phyloP scores from a whole-genome alignment of 768 basidiomycete genomes.

The Chalciporus chontae region DNA sequence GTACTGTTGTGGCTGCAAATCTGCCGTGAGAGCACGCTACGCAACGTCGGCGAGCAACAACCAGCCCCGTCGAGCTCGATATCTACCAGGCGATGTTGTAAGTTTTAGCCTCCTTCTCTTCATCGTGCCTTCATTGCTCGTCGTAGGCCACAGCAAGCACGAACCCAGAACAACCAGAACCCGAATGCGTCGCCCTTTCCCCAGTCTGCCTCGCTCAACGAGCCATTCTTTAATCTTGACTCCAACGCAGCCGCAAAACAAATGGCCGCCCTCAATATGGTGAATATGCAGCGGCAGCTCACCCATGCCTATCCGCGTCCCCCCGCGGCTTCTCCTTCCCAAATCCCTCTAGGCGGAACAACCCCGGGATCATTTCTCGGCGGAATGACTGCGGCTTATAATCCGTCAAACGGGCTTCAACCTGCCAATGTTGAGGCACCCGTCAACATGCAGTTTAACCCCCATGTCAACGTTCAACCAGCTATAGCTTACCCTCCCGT shows the following conservation, averaged over 20 bases:
- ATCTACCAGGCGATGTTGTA: slow-evolving; percentile 32
- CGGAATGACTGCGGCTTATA: slow-evolving; percentile 43
- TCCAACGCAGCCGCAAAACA: slow-evolving; percentile 70
- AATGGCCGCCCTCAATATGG: slow-evolving; percentile 73
- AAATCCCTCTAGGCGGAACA: slow-evolving; percentile 46
- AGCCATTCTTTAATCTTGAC: slow-evolving; percentile 55
- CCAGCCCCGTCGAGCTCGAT: slow-evolving; percentile 17
- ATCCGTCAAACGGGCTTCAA: slow-evolving; percentile 31
- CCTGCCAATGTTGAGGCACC: slow-evolving; percentile 40
- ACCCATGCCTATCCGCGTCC: slow-evolving; percentile 53
- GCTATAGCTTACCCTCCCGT: slow-evolving; percentile 32
- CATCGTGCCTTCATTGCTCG: slow-evolving; percentile 2
- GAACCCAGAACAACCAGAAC: slow-evolving; percentile 21
- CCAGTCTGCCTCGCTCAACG: slow-evolving; percentile 23
- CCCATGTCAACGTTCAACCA: slow-evolving; percentile 45
- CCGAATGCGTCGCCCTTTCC: slow-evolving; percentile 14
- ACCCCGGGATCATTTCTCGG: slow-evolving; percentile 68
- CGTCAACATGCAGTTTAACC: slow-evolving; percentile 39
- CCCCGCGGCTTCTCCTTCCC: slow-evolving; percentile 35
- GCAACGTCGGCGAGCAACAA: not conserved
- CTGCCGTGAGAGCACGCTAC: not conserved
- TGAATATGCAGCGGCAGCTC: slow-evolving; percentile 45
- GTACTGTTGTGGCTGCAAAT: not conserved
- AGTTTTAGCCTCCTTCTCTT: slow-evolving; percentile 11
- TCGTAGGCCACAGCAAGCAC: slow-evolving; percentile 41